Conservation (phyloP, 192 early-diverging fungal species). For the Coemansia umbellata region DNA sequence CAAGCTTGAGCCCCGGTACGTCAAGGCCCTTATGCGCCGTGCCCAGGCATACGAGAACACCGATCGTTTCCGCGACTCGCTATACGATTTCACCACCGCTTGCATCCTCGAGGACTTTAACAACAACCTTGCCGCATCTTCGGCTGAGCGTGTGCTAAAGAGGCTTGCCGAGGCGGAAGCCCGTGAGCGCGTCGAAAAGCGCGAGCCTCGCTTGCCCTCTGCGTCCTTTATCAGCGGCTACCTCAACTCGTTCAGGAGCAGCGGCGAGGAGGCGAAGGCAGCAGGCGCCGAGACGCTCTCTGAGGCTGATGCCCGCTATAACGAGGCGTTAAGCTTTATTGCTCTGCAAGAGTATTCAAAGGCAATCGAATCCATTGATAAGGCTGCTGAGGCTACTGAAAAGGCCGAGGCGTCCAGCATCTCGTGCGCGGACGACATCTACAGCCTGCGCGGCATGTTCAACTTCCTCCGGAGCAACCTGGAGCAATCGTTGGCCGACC, state of each 20-base stretch:
- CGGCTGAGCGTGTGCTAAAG: conserved; percentile 89
- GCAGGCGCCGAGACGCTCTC: conserved; percentile 19
- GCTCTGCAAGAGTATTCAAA: conserved; percentile 55
- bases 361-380: conserved; percentile 59
- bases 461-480: conserved; percentile 83
- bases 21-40: conserved; percentile 80
- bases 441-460: conserved; percentile 87
- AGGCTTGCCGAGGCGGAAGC: conserved; percentile 73
- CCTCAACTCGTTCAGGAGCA: conserved; percentile 83
- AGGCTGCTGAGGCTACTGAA: conserved; percentile 62
- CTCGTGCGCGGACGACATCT: conserved; percentile 59
- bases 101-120: conserved; percentile 96
- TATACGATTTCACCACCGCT: conserved; percentile 84
- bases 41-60: conserved; percentile 62
- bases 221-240: conserved; percentile 89
- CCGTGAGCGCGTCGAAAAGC: conserved; percentile 60
- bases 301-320: conserved; percentile 50
- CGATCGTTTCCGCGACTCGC: conserved; percentile 49
- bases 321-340: conserved; percentile 53
- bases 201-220: conserved; percentile 73
- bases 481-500: conserved; percentile 62
- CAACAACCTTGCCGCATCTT: conserved; percentile 69
- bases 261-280: conserved; percentile 22
- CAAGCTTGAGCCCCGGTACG: conserved; percentile 77
- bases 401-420: conserved; percentile 30